Conservation (phyloP, 139 green algal species). For the Mesostigma viride region DNA sequence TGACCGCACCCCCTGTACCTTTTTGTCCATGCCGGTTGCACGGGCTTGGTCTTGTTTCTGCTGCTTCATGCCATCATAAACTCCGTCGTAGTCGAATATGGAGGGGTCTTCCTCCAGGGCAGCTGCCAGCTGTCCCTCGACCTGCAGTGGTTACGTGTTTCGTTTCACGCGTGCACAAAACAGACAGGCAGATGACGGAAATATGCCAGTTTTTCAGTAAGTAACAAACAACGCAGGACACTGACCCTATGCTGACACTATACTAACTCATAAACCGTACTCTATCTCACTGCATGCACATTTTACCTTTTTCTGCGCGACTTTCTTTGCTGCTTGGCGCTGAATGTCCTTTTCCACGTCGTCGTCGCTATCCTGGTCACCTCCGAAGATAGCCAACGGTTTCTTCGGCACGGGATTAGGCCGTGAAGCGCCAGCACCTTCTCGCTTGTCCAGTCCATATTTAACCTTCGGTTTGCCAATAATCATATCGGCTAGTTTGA, state of each 20-base stretch:
- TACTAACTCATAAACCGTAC: not conserved
- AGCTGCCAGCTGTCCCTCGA: slow-evolving; percentile 30
- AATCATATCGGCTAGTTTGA: too few species aligned
- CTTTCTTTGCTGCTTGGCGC: slow-evolving; percentile 25
- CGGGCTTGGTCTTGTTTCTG: not conserved
- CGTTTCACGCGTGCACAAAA: not conserved
- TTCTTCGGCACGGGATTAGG: not conserved
- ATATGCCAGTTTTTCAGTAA: not conserved
- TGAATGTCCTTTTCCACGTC: slow-evolving; percentile 21
- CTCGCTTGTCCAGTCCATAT: too few species aligned
- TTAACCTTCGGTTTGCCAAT: too few species aligned
- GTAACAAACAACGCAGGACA: not conserved
- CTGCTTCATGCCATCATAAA: slow-evolving; percentile 71
- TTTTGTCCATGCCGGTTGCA: too few species aligned
- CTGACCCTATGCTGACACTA: not conserved
- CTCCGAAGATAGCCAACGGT: not conserved
- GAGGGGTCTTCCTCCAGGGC: slow-evolving; percentile 76
- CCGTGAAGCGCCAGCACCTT: too few species aligned
- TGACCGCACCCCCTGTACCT: too few species aligned
- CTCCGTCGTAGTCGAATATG: slow-evolving; percentile 88
- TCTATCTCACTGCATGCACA: not conserved
- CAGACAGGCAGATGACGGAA: not conserved
- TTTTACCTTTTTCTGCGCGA: slow-evolving; percentile 9
- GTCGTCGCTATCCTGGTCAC: slow-evolving; percentile 16
- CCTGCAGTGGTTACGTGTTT: slow-evolving; percentile 3